A percentile compares a stretch with the other conserved stretches of the same genome.
Conservation (phyloP, 129 eudicot species). For the Flaveria ramosissima region DNA sequence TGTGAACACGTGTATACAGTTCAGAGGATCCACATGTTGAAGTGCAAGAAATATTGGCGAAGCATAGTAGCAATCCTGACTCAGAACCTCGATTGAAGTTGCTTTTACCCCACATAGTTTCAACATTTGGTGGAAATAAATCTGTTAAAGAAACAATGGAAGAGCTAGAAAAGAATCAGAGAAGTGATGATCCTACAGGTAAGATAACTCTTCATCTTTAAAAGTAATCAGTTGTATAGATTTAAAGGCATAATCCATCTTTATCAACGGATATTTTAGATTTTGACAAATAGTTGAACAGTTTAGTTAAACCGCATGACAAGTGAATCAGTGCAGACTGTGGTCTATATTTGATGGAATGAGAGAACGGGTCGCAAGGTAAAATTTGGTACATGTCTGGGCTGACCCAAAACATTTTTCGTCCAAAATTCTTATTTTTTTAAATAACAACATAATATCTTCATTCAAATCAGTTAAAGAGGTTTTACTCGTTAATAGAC, state of each 20-base stretch:
- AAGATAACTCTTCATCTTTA: background rate
- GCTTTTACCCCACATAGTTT: conserved; percentile 72
- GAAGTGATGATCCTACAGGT: conserved; percentile 67
- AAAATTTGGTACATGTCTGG: background rate
- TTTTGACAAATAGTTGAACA: background rate
- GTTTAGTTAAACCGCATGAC: background rate
- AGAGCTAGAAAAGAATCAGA: conserved; percentile 64
- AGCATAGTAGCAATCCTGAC: conserved; percentile 61
- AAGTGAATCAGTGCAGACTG: background rate
- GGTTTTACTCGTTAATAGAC: background rate
- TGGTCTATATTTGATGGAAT: background rate
- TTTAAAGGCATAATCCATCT: background rate
- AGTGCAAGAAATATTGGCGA: conserved; percentile 48
- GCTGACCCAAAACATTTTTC: background rate
- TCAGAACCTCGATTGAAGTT: conserved; percentile 67
- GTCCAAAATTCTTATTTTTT: background rate
- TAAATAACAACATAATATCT: background rate
- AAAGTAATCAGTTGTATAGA: background rate
- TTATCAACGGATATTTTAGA: background rate
- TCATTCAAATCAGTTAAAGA: background rate
- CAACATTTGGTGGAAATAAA: conserved; percentile 63
- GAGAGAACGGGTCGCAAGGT: background rate
- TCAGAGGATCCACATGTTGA: conserved; percentile 72
- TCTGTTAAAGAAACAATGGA: conserved; percentile 59
- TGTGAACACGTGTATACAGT: conserved; percentile 34